Percentiles rank a stretch among this genome's conserved stretches.
These are phyloP conservation scores for Brassica hybrid DNA, from an alignment of 441 rosid genomes.

Conservation along the genomic window DNA sequence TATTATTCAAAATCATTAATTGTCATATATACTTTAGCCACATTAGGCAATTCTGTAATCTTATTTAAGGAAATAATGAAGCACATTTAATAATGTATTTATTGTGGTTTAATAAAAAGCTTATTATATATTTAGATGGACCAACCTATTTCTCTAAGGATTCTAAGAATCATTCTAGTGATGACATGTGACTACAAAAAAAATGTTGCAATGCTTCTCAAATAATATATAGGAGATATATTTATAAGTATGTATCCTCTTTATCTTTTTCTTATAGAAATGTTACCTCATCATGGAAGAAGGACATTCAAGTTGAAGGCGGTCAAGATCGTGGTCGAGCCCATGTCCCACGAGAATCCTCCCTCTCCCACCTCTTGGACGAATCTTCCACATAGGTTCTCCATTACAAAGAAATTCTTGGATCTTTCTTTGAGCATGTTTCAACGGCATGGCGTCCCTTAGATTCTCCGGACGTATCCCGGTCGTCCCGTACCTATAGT, in stretches of 20 bases:
- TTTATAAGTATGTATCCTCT: slow-evolving; percentile 2
- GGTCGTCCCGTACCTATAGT: slow-evolving; percentile 78
- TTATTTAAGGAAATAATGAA: no score
- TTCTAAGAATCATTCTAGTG: no score
- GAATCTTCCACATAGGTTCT: slow-evolving; percentile 88
- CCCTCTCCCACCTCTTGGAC: slow-evolving; percentile 74
- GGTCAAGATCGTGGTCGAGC: slow-evolving; percentile 75
- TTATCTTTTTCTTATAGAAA: not conserved
- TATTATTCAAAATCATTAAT: no score
- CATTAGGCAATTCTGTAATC: no score
- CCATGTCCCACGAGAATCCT: slow-evolving; percentile 95
- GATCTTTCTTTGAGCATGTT: slow-evolving; percentile 73
- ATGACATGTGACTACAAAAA: no score
- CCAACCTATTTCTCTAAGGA: no score
- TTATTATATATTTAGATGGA: no score
- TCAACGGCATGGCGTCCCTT: slow-evolving; percentile 72
- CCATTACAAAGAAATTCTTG: slow-evolving; percentile 90
- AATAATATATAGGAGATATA: slow-evolving; percentile 19
- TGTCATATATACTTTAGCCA: no score
- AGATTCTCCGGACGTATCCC: slow-evolving; percentile 81
- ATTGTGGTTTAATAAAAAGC: no score
- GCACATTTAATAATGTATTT: no score
- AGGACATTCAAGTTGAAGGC: slow-evolving; percentile 80
- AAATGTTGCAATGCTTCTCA: no score
- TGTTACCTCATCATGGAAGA: slow-evolving; percentile 71